phyloP scores from a whole-genome alignment of 345 rosid genomes.

The Kandelia obovata region DNA sequence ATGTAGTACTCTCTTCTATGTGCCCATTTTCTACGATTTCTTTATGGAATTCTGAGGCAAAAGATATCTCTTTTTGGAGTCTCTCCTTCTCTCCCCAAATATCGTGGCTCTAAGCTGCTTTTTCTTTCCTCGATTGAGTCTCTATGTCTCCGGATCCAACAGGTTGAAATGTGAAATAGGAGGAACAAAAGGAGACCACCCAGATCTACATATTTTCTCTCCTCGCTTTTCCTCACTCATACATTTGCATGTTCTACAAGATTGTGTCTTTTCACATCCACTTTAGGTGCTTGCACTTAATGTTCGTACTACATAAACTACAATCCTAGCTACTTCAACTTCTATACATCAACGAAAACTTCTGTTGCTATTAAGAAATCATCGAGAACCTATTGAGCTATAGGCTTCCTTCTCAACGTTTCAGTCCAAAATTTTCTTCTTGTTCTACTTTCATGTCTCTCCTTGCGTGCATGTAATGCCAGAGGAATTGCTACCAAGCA shows the following conservation, averaged over 20 bases:
- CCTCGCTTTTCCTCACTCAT: slow-evolving; percentile 35
- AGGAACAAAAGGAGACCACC: slow-evolving; percentile 36
- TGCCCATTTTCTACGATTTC: not conserved
- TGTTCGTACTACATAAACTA: slow-evolving; percentile 27
- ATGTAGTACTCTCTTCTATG: not conserved
- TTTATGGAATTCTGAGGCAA: not conserved
- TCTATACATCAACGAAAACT: not conserved
- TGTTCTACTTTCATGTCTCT: slow-evolving; percentile 30
- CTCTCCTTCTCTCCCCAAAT: slow-evolving; percentile 2
- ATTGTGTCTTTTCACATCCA: slow-evolving; percentile 13
- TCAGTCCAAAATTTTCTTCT: slow-evolving; percentile 34
- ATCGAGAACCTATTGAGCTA: not conserved
- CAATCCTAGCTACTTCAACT: slow-evolving; percentile 5
- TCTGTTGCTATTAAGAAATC: not conserved
- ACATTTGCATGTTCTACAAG: slow-evolving; percentile 52
- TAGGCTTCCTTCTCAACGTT: slow-evolving; percentile 15
- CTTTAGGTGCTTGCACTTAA: slow-evolving; percentile 40
- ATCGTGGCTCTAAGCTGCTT: slow-evolving; percentile 3
- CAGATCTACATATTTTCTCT: slow-evolving; percentile 32
- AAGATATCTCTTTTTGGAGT: slow-evolving; percentile 23
- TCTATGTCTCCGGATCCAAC: slow-evolving; percentile 29
- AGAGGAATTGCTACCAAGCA: slow-evolving; percentile 30
- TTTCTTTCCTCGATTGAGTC: slow-evolving; percentile 26
- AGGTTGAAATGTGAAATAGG: slow-evolving; percentile 21
- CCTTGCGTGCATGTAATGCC: slow-evolving; percentile 41